phyloP scores from a whole-genome alignment of 75 land plant genomes.

The Ceratopteris richardii region DNA sequence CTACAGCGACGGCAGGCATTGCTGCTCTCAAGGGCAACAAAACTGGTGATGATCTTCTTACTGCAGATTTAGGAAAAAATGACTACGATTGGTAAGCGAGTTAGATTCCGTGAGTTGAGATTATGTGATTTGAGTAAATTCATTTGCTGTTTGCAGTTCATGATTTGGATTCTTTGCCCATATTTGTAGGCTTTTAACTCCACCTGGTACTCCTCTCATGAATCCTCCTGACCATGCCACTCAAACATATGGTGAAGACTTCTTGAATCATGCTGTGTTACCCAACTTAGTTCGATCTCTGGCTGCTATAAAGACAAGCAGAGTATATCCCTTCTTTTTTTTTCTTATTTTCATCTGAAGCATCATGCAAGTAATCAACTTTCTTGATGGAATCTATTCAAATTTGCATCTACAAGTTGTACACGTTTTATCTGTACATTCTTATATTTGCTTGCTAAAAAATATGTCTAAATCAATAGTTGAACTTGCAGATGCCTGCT shows the following conservation, averaged over 20 bases:
- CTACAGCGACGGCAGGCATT: not conserved
- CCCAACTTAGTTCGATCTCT: constrained; percentile 1
- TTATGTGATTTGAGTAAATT: too few species aligned
- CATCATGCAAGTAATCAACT: too few species aligned
- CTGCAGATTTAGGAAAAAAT: constrained; percentile 1
- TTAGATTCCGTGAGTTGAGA: too few species aligned
- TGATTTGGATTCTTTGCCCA: not conserved
- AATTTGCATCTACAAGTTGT: too few species aligned
- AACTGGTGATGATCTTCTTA: not conserved
- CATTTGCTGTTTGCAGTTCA: too few species aligned
- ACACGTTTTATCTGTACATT: too few species aligned
- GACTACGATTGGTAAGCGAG: constrained; percentile 5
- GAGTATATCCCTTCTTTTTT: not conserved
- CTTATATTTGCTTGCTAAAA: too few species aligned
- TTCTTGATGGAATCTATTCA: too few species aligned
- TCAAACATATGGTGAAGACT: not conserved
- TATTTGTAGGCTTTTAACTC: constrained; percentile 1
- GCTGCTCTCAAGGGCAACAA: not conserved
- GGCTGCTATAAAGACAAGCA: not conserved
- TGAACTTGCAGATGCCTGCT: too few species aligned
- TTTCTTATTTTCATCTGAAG: too few species aligned
- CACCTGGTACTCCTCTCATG: not conserved
- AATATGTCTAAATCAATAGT: too few species aligned
- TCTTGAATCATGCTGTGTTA: not conserved
- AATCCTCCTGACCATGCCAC: not conserved